Base-by-base conservation (phyloP, 2,329 filamentous ascomycete genomes). In the Huntiella decipiens region DNA sequence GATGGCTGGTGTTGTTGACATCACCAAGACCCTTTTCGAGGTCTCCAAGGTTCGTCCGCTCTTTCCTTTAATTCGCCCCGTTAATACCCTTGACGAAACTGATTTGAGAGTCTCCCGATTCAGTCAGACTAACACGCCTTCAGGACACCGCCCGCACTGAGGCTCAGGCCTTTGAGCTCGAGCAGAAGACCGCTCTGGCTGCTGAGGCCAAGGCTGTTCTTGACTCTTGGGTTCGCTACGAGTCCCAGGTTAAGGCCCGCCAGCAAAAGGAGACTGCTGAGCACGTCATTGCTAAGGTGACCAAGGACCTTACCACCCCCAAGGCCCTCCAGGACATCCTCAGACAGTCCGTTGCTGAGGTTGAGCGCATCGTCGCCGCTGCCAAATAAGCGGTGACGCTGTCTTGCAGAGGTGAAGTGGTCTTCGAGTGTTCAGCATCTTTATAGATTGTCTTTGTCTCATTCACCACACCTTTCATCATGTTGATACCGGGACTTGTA, bases 211-310 rank as follows among this genome's bases (percentile, higher is more conserved):
- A 95, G 80, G 60, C 74, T 51, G 91, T 96, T 50, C 79, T 98
- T 54, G 91, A 98, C 65, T 95, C 86, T 49, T 98, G 91, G 92
- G 87, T 96, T 54, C 82, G 91, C 63, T 98, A 98, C 67, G 91
- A 98, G 73, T 71, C 82, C 58, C 91, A 96, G 73, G 87, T 98
- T 61, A 98, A 96, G 82, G 82, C 88, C 72, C 82, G 91, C 64
- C 86, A 98, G 73, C 91, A 98, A 76, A 80, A 74, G 67, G 91
- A 98, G 74, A 77, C 98, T 54, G 85, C 91, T 53, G 79, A 93
- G 62, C 77, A 70, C 64, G 73, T 98, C 66, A 96, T 98, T 60
- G 77, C 82, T 72, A 98, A 95, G 78, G 91, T 96, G 62, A 80
- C 83, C 67, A 96, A 96, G 78, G 88, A 96, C 74, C 78, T 98